These are phyloP conservation scores for Musa balbisiana DNA, from an alignment of 202 grass and related monocot species.

Conservation along the genomic window DNA sequence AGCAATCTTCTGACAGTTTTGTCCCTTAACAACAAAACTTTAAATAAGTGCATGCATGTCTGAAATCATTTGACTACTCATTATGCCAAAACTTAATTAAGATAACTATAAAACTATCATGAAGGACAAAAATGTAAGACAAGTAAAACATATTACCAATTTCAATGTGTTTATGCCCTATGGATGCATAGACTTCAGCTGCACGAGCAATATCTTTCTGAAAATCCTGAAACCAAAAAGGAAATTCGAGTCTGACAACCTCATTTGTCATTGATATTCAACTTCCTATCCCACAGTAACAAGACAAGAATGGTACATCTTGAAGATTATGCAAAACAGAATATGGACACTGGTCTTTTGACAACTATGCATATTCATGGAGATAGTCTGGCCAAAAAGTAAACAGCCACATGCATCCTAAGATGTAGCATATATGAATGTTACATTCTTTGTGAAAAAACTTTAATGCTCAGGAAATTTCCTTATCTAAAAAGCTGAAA, in stretches of 20 bases:
- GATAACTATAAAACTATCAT: background rate
- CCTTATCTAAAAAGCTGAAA: background rate
- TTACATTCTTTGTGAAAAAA: too few species aligned
- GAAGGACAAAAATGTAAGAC: constrained; percentile 4
- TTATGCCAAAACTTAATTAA: background rate
- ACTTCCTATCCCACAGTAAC: background rate
- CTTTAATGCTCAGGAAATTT: too few species aligned
- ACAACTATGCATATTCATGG: background rate
- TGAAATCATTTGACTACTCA: background rate
- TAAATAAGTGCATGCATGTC: background rate
- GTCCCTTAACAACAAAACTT: constrained; percentile 34
- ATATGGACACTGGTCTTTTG: background rate
- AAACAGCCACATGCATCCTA: background rate
- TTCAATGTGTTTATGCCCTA: constrained; percentile 76
- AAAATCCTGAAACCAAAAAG: constrained; percentile 58
- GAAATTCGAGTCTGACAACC: background rate
- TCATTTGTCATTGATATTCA: background rate
- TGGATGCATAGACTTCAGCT: constrained; percentile 57
- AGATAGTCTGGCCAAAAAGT: background rate
- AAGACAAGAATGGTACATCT: background rate
- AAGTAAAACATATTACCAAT: constrained; percentile 44
- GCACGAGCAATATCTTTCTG: constrained; percentile 90
- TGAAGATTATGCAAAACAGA: background rate
- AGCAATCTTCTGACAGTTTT: constrained; percentile 98
- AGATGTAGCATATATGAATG: background rate